phyloP scores from a whole-genome alignment of 2,329 filamentous ascomycete species.

The Bipolaris oryzae region DNA sequence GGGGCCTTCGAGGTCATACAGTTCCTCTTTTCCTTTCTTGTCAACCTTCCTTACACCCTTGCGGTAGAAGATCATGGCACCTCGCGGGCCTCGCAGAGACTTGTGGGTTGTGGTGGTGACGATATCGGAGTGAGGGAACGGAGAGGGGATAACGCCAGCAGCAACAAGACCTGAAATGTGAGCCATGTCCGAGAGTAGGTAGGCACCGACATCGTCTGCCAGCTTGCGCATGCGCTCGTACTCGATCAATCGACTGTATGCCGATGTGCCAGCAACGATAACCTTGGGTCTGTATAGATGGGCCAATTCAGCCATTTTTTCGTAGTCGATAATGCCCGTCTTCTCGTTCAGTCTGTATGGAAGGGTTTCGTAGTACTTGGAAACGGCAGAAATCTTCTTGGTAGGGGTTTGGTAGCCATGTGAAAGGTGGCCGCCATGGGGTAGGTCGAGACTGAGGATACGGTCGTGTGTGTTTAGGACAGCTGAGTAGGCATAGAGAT shows the following conservation, averaged over 20 bases:
- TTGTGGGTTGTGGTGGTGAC: slow-evolving; percentile 99
- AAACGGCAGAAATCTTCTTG: slow-evolving; percentile 85
- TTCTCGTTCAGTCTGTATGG: slow-evolving; percentile 89
- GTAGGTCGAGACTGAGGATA: slow-evolving; percentile 95
- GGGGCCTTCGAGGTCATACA: slow-evolving; percentile 90
- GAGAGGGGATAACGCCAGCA: slow-evolving; percentile 88
- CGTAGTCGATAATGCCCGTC: slow-evolving; percentile 97
- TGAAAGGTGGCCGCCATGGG: slow-evolving; percentile 92
- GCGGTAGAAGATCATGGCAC: slow-evolving; percentile 99
- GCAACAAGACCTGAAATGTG: slow-evolving; percentile 97
- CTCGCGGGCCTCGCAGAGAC: slow-evolving; percentile 94
- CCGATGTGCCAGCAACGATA: slow-evolving; percentile 93
- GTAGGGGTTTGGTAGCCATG: slow-evolving; percentile 97
- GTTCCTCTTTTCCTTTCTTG: slow-evolving; percentile 86
- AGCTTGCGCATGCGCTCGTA: slow-evolving; percentile 96
- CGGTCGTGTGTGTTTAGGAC: slow-evolving; percentile 91
- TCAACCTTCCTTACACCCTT: slow-evolving; percentile 92
- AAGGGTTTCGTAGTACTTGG: slow-evolving; percentile 99
- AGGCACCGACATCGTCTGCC: slow-evolving; percentile 89
- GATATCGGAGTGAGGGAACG: slow-evolving; percentile 90
- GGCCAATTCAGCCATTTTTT: slow-evolving; percentile 86
- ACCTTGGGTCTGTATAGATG: slow-evolving; percentile 94
- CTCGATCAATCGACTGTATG: slow-evolving; percentile 97
- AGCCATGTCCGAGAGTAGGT: slow-evolving; percentile 96
- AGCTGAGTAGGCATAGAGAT: slow-evolving; percentile 87